Conservation (phyloP, 164 flowering plant species). For the grape (Vitis vinifera) region DNA sequence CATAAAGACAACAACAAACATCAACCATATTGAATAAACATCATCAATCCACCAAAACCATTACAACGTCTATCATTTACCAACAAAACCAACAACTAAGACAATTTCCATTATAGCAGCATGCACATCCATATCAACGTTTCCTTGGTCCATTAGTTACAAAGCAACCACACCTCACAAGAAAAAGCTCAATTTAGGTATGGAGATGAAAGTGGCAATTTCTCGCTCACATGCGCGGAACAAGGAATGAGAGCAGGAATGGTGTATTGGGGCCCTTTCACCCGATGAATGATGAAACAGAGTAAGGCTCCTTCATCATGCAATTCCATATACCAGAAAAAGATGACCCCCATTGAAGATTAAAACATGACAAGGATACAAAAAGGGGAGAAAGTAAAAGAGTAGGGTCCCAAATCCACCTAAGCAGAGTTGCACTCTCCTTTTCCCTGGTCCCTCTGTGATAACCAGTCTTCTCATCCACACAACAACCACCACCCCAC, state of each 20-base stretch:
- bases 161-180: too few relatives aligned
- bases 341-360: slow-evolving; percentile 3
- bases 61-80: background rate
- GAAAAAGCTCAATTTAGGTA: too few relatives aligned
- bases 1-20: slow-evolving; percentile 21
- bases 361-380: slow-evolving; percentile 16
- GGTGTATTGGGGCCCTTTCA: slow-evolving; percentile 6
- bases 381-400: slow-evolving; percentile 13
- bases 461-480: slow-evolving; percentile 20
- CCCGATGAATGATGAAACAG: slow-evolving; percentile 4
- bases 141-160: too few relatives aligned
- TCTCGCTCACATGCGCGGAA: too few relatives aligned
- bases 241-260: background rate
- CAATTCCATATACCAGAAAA: slow-evolving; percentile 16
- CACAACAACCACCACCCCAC: slow-evolving; percentile 12
- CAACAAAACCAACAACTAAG: background rate
- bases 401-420: slow-evolving; percentile 24
- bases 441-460: background rate
- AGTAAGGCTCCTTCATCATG: slow-evolving; percentile 7
- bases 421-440: slow-evolving; percentile 27
- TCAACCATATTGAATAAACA: slow-evolving; percentile 14
- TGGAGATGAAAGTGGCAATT: too few relatives aligned
- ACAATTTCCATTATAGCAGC: too few relatives aligned
- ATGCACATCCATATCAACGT: too few relatives aligned
- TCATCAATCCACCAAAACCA: slow-evolving; percentile 1